Evolutionary conservation across 768 basidiomycete genomes (phyloP).

Genomic region (Holtermanniella nyarrowii): DNA sequence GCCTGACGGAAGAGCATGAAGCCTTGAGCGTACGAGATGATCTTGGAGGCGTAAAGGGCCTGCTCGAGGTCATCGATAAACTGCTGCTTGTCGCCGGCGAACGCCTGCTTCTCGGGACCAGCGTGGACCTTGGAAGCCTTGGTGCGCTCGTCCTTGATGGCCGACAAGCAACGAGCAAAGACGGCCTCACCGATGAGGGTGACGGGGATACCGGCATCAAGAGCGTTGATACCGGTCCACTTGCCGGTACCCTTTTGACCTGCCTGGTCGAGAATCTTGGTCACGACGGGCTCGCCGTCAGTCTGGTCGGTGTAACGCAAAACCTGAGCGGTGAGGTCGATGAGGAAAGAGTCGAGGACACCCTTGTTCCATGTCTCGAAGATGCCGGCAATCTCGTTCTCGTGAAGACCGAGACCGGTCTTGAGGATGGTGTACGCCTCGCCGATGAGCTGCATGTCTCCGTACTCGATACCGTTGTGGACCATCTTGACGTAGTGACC

Average conservation of each 20-base stretch:
- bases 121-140: constrained; percentile 83
- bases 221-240: constrained; percentile 92
- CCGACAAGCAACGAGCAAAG: constrained; percentile 93
- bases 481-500: constrained; percentile 99
- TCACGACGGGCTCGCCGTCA: constrained; percentile 80
- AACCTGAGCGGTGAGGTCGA: constrained; percentile 95
- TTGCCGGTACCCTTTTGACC: constrained; percentile 98
- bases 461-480: constrained; percentile 97
- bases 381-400: constrained; percentile 87
- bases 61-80: constrained; percentile 99
- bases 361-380: constrained; percentile 89
- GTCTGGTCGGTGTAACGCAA: constrained; percentile 85
- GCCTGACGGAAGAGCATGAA: constrained; percentile 99
- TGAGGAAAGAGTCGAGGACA: constrained; percentile 98
- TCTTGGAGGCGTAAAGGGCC: constrained; percentile 97
- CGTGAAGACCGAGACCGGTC: constrained; percentile 76
- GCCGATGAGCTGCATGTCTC: constrained; percentile 97
- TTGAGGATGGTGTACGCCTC: constrained; percentile 95
- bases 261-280: constrained; percentile 89
- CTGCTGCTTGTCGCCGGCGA: constrained; percentile 95
- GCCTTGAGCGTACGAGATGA: constrained; percentile 98
- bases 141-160: constrained; percentile 89
- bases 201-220: constrained; percentile 73
- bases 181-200: constrained; percentile 99
- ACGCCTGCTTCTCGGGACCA: constrained; percentile 82